Percentiles rank a stretch among this genome's conserved stretches.
phyloP scores from a whole-genome alignment of 352 stramenopile species.

The Globisporangium parvum region DNA sequence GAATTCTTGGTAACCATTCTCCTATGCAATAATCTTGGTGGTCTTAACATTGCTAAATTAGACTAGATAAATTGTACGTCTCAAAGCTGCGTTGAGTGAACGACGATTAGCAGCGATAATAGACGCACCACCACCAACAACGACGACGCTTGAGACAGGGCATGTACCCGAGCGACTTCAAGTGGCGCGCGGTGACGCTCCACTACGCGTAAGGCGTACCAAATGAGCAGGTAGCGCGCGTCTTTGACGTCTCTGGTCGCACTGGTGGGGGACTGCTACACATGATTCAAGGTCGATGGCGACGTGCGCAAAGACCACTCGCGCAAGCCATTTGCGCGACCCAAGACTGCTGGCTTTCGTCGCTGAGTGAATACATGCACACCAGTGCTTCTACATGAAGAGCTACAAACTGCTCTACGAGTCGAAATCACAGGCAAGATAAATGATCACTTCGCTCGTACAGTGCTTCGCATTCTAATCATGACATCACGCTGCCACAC shows the following conservation, averaged over 20 bases:
- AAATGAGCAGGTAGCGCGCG: slow-evolving; percentile 4
- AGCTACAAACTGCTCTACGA: slow-evolving; percentile 4
- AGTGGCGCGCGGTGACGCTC: slow-evolving; percentile 13
- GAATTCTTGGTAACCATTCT: too few relatives aligned
- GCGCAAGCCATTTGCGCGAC: neutral
- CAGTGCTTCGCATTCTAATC: slow-evolving; percentile 9
- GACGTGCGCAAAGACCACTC: neutral
- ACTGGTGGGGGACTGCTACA: slow-evolving; percentile 13
- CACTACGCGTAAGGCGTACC: slow-evolving; percentile 18
- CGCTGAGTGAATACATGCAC: slow-evolving; percentile 6
- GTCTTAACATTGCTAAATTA: too few relatives aligned
- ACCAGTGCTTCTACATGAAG: slow-evolving; percentile 22
- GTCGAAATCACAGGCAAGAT: neutral
- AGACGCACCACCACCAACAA: too few relatives aligned
- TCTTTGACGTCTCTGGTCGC: slow-evolving; percentile 9
- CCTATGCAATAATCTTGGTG: too few relatives aligned
- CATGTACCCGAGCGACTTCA: slow-evolving; percentile 6
- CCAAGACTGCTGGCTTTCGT: slow-evolving; percentile 1
- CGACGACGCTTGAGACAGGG: too few relatives aligned
- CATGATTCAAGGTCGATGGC: too few relatives aligned
- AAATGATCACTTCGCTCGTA: neutral
- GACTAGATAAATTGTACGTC: too few relatives aligned
- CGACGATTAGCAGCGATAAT: too few relatives aligned
- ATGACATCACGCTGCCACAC: too few relatives aligned
- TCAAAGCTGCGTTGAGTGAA: too few relatives aligned